These are phyloP conservation scores for Akanthomyces muscarius DNA, from an alignment of 2,329 filamentous ascomycete genomes.

Conservation along the genomic window DNA sequence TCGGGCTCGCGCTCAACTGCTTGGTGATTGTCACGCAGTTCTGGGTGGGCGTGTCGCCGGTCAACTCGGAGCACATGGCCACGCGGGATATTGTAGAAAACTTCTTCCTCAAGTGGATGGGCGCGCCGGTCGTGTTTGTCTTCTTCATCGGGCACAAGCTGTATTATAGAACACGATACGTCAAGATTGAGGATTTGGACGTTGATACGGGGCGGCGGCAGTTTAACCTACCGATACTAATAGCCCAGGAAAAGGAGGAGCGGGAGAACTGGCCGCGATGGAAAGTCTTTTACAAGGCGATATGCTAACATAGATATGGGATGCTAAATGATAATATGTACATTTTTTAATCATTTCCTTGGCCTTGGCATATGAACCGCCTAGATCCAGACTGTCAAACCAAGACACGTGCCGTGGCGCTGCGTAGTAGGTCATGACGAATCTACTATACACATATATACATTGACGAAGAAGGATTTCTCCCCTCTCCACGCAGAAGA, in stretches of 20 bases:
- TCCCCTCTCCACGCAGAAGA: neutral
- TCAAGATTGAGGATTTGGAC: constrained; percentile 69
- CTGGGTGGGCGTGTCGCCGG: constrained; percentile 72
- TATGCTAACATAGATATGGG: constrained; percentile 47
- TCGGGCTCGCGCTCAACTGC: constrained; percentile 69
- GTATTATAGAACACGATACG: constrained; percentile 59
- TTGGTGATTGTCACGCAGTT: constrained; percentile 73
- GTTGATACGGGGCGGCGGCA: constrained; percentile 73
- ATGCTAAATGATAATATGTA: neutral
- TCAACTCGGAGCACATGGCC: constrained; percentile 47
- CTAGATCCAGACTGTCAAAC: neutral
- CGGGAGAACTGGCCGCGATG: constrained; percentile 61
- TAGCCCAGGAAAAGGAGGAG: constrained; percentile 72
- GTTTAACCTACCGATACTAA: constrained; percentile 66
- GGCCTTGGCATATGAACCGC: neutral
- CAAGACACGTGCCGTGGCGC: neutral
- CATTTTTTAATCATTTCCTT: neutral
- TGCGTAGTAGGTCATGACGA: neutral
- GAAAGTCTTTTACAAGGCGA: constrained; percentile 65
- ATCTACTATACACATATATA: neutral
- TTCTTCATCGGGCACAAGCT: constrained; percentile 71
- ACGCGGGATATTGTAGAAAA: constrained; percentile 45
- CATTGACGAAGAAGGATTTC: neutral
- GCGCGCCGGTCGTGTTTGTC: constrained; percentile 56
- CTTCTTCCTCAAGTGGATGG: constrained; percentile 66